A percentile compares a stretch with the other conserved stretches of the same genome.
Conservation (phyloP, 2,329 filamentous ascomycete genomes). For the Leptodontidium sp. region DNA sequence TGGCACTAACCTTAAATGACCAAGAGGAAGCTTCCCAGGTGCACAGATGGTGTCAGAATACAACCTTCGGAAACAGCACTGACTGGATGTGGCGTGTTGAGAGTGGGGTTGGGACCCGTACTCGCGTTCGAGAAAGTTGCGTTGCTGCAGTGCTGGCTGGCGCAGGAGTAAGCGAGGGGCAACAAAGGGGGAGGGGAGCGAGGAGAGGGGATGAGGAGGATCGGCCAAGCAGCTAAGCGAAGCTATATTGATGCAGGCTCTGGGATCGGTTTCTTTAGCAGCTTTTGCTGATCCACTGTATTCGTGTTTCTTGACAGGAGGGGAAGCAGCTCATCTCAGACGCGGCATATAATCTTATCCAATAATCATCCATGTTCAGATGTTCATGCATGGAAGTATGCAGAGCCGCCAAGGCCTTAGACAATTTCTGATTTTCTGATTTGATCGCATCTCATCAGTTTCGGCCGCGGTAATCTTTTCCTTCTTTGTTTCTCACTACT, state of each 20-base stretch:
- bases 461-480: constrained; percentile 9
- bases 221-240: constrained; percentile 11
- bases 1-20: constrained; percentile 5
- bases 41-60: constrained; percentile 13
- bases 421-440: not conserved
- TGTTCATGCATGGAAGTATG: not conserved
- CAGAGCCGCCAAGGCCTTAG: constrained; percentile 2
- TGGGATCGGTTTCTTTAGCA: not conserved
- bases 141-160: not conserved
- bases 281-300: not conserved
- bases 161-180: not conserved
- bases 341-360: not conserved
- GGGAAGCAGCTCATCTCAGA: constrained; percentile 2
- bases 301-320: constrained; percentile 4
- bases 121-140: constrained; percentile 8
- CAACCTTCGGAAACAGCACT: not conserved
- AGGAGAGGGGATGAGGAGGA: not conserved
- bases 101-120: not conserved
- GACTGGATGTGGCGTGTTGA: constrained; percentile 2
- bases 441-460: constrained; percentile 2
- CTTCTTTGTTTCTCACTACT: not conserved
- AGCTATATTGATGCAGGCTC: constrained; percentile 4
- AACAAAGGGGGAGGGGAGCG: not conserved
- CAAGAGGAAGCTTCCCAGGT: not conserved
- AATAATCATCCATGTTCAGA: not conserved